Conservation (phyloP, 352 stramenopile genomes). For the Phytophthora niederhauseri region DNA sequence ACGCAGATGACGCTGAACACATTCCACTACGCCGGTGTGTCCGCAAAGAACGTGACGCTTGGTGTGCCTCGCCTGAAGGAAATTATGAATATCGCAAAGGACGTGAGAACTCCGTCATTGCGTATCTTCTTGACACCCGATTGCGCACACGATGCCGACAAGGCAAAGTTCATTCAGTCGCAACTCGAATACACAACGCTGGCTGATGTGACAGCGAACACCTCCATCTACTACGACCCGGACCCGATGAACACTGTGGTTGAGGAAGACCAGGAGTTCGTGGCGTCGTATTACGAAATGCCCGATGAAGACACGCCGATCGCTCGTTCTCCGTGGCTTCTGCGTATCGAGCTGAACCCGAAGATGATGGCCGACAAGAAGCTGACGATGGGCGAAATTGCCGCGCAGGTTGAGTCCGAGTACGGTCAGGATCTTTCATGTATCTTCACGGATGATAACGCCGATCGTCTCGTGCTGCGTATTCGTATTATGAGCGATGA, state of each 20-base stretch:
- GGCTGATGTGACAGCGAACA: slow-evolving; percentile 96
- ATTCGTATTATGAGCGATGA: slow-evolving; percentile 98
- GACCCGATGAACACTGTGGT: slow-evolving; percentile 98
- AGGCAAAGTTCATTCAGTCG: slow-evolving; percentile 92
- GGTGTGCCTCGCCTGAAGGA: slow-evolving; percentile 99
- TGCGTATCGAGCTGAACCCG: slow-evolving; percentile 98
- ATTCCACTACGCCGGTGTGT: slow-evolving; percentile 99
- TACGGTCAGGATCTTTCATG: slow-evolving; percentile 96
- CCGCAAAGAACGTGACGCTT: slow-evolving; percentile 99
- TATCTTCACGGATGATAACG: slow-evolving; percentile 98
- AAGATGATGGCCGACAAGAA: slow-evolving; percentile 98
- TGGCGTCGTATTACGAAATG: slow-evolving; percentile 98
- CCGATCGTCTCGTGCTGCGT: slow-evolving; percentile 96
- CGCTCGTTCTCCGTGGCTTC: slow-evolving; percentile 96
- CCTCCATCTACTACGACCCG: slow-evolving; percentile 99
- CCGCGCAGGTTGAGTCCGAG: slow-evolving; percentile 94
- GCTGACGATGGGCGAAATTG: slow-evolving; percentile 97
- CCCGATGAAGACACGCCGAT: slow-evolving; percentile 96
- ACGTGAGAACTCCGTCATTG: slow-evolving; percentile 97
- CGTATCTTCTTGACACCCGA: slow-evolving; percentile 96
- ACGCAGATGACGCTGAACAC: slow-evolving; percentile 99
- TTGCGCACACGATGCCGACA: slow-evolving; percentile 85
- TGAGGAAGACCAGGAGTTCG: slow-evolving; percentile 97
- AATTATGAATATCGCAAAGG: slow-evolving; percentile 99
- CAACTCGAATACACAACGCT: slow-evolving; percentile 98